Percentiles rank a stretch among this genome's conserved stretches.
phyloP scores from a whole-genome alignment of 2,329 filamentous ascomycete species.

The Monilinia polystroma region DNA sequence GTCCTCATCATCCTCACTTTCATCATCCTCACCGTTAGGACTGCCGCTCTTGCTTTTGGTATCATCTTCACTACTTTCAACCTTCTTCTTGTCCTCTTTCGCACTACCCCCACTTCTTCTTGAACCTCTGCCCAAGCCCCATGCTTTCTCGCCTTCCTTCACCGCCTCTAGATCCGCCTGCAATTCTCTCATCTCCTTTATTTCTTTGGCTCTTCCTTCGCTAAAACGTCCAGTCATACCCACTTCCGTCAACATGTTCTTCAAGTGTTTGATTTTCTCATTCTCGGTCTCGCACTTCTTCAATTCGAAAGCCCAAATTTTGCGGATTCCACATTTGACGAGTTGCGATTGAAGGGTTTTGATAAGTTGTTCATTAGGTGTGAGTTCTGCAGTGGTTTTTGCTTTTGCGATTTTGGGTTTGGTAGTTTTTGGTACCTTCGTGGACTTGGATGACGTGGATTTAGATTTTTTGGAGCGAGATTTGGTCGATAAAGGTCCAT shows the following conservation, averaged over 20 bases:
- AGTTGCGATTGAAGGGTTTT: slow-evolving; percentile 86
- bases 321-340: slow-evolving; percentile 85
- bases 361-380: slow-evolving; percentile 73
- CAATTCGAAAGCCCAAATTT: slow-evolving; percentile 86
- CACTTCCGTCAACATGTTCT: slow-evolving; percentile 71
- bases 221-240: slow-evolving; percentile 92
- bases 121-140: slow-evolving; percentile 57
- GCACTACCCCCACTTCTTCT: slow-evolving; percentile 40
- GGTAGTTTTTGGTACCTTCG: slow-evolving; percentile 28
- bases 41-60: slow-evolving; percentile 20
- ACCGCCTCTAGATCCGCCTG: slow-evolving; percentile 81
- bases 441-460: slow-evolving; percentile 38
- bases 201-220: slow-evolving; percentile 76
- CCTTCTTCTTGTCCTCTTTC: slow-evolving; percentile 30
- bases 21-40: slow-evolving; percentile 25
- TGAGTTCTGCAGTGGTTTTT: slow-evolving; percentile 44
- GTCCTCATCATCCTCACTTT: slow-evolving; percentile 37
- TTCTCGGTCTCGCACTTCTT: slow-evolving; percentile 71
- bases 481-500: slow-evolving; percentile 46
- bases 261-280: slow-evolving; percentile 81
- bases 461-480: slow-evolving; percentile 49
- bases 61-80: slow-evolving; percentile 38
- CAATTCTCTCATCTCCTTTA: slow-evolving; percentile 84
- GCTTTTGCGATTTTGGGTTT: slow-evolving; percentile 42
- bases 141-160: slow-evolving; percentile 74